Conservation (phyloP, 164 flowering plant genomes). For the Cinnamomum micranthum region DNA sequence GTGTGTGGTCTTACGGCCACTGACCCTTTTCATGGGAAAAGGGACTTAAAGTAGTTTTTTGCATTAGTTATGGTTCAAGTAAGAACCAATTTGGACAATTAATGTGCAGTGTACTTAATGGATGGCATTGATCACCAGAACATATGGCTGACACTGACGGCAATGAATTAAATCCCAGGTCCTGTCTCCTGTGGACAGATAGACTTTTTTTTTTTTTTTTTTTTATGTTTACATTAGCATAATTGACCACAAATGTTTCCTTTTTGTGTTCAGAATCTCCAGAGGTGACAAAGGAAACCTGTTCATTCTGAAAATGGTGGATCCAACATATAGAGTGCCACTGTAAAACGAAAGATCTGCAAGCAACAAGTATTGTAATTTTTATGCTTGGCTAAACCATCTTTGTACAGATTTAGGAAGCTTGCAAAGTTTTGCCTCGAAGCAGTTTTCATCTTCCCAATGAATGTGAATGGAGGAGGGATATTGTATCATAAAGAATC, state of each 20-base stretch:
- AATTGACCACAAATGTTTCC: background rate
- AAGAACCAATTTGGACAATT: too few species aligned
- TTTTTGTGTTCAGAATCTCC: slow-evolving; percentile 49
- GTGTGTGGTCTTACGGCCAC: too few species aligned
- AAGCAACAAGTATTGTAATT: background rate
- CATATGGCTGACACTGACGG: background rate
- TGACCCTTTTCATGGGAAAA: too few species aligned
- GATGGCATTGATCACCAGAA: background rate
- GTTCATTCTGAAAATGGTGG: slow-evolving; percentile 74
- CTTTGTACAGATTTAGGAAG: background rate
- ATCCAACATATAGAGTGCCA: slow-evolving; percentile 65
- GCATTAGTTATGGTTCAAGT: too few species aligned
- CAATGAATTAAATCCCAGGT: too few species aligned
- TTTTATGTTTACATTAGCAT: too few species aligned
- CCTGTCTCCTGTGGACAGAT: too few species aligned
- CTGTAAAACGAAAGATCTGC: slow-evolving; percentile 7
- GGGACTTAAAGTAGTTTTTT: too few species aligned
- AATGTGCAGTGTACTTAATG: too few species aligned
- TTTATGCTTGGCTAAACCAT: background rate
- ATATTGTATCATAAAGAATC: too few species aligned
- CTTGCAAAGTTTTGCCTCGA: background rate
- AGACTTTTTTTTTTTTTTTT: too few species aligned
- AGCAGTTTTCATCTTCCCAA: background rate
- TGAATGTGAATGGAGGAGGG: background rate
- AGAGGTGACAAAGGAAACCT: slow-evolving; percentile 87